Evolutionary conservation across 73 alveolate species (phyloP), one percentile per base, ranked within the genome.

Genomic region (Paramecium bursaria): DNA sequence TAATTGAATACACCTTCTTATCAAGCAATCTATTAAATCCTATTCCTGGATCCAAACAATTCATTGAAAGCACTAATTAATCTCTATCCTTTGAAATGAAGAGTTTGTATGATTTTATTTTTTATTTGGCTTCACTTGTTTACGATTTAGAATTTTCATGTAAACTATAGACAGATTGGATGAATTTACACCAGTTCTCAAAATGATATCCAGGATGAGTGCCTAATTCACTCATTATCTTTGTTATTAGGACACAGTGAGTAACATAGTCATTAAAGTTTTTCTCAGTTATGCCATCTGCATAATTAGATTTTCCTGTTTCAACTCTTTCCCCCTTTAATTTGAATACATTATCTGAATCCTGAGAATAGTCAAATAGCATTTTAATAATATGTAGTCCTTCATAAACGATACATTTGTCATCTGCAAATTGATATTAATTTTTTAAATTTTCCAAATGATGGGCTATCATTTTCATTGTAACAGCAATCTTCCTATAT

Each of bases 41-140:
- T 25, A 92, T 57, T 50, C 98, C 97, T 1, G 99, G 97, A 86
- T 96, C 94, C 49, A 96, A 94, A 74, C 99, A 96, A 95, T 94
- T 93, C 85, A 95, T 86, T 57, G 90, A 91, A 9, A 95, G 86
- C 22, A 88, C 52, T 74, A 95, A 60, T 2, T 35, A 10, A 26
- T 54, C 73, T 39, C 60, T 49, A 35, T 67, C 82, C 10, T 25
- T 26, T 19, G 14, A 2, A n/a, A 67, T 25, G 44, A 47, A 17
- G 17, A 67, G 44, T 17, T 42, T 31, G 27, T 19, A 67, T 33
- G 26, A 35, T 21, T 67, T 67, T 13, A 67, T 17, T 67, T 67
- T 33, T 31, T 15, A 1, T 39, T 39, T 21, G 82, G 44, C 10
- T 0, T 1, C 19, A 67, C 23, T 39, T n/a, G 14, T 6, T 15